Conservation (phyloP, 2,329 filamentous ascomycete species). For the Amylocarpus encephaloides region DNA sequence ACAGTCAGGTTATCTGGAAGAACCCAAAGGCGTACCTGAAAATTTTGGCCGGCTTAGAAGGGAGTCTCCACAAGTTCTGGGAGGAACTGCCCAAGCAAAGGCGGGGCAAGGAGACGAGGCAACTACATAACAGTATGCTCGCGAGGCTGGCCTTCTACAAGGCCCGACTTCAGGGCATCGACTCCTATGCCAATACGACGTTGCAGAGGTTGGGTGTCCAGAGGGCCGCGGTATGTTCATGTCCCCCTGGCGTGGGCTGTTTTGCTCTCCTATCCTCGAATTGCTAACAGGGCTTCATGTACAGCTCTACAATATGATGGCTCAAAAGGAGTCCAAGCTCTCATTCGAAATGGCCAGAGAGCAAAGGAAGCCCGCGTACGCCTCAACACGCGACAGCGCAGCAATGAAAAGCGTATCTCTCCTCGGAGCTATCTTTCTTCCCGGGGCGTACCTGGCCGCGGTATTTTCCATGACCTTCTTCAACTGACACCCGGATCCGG, state of each 20-base stretch:
- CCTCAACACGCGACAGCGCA: constrained; percentile 37
- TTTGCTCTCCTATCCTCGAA: background rate
- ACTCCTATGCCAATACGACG: constrained; percentile 57
- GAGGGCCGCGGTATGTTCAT: constrained; percentile 47
- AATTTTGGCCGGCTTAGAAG: constrained; percentile 43
- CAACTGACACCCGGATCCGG: constrained; percentile 41
- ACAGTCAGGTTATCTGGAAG: constrained; percentile 57
- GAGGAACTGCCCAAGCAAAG: constrained; percentile 8
- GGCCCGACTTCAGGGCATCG: constrained; percentile 53
- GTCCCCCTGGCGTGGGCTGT: too few relatives aligned
- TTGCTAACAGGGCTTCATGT: background rate
- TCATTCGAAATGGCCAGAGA: constrained; percentile 49
- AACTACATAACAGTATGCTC: constrained; percentile 46
- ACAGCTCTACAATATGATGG: constrained; percentile 47
- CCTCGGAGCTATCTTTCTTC: constrained; percentile 56
- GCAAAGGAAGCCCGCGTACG: constrained; percentile 35
- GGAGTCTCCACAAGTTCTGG: constrained; percentile 36
- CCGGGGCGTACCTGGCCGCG: constrained; percentile 55
- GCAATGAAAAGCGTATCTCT: constrained; percentile 61
- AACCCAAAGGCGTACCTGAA: constrained; percentile 54
- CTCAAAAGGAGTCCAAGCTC: constrained; percentile 57
- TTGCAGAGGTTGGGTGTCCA: constrained; percentile 55
- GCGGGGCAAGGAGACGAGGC: constrained; percentile 29
- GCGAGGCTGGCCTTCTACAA: constrained; percentile 53
- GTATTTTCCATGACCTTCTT: constrained; percentile 64